Percentiles rank a stretch among this genome's conserved stretches.
Conservation (phyloP, 2,329 filamentous ascomycete genomes). For the Alternaria ventricosa region DNA sequence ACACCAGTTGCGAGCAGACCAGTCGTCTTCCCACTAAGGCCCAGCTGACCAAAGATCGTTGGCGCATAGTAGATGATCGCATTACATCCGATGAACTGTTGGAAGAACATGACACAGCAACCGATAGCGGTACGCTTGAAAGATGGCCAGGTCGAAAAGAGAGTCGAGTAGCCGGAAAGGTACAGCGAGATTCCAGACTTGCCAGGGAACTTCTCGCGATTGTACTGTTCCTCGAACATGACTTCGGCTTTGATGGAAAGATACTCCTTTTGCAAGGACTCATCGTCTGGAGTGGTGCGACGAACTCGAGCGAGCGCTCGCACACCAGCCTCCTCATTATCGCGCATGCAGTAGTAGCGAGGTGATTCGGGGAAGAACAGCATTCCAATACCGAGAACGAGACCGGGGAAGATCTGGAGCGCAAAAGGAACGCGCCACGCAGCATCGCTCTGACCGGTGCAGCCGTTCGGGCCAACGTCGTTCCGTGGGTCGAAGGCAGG, state of each 20-base stretch:
- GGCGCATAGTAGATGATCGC: slow-evolving; percentile 1
- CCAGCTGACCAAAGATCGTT: slow-evolving; percentile 79
- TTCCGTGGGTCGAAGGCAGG: slow-evolving; percentile 48
- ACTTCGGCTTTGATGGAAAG: slow-evolving; percentile 52
- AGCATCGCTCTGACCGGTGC: slow-evolving; percentile 45
- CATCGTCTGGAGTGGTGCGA: slow-evolving; percentile 55
- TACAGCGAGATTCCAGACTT: slow-evolving; percentile 57
- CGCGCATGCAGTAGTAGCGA: slow-evolving; percentile 38
- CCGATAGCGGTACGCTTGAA: slow-evolving; percentile 47
- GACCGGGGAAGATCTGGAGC: slow-evolving; percentile 79
- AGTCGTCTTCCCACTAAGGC: slow-evolving; percentile 63
- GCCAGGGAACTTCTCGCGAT: slow-evolving; percentile 41
- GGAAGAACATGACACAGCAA: slow-evolving; percentile 51
- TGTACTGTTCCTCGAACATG: slow-evolving; percentile 61
- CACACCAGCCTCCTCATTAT: slow-evolving; percentile 53
- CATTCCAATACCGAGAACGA: slow-evolving; percentile 73
- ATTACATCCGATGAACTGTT: slow-evolving; percentile 75
- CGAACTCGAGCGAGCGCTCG: slow-evolving; percentile 56
- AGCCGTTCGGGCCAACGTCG: slow-evolving; percentile 27
- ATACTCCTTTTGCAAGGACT: slow-evolving; percentile 70
- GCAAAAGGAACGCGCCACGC: slow-evolving; percentile 72
- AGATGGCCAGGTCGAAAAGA: slow-evolving; percentile 54
- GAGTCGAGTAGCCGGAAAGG: slow-evolving; percentile 61
- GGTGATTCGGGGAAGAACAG: slow-evolving; percentile 36
- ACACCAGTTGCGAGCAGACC: slow-evolving; percentile 81